A percentile compares a stretch with the other conserved stretches of the same genome.
These are phyloP conservation scores for Melaleuca quinquenervia DNA, from an alignment of 345 rosid species.

Conservation along the genomic window DNA sequence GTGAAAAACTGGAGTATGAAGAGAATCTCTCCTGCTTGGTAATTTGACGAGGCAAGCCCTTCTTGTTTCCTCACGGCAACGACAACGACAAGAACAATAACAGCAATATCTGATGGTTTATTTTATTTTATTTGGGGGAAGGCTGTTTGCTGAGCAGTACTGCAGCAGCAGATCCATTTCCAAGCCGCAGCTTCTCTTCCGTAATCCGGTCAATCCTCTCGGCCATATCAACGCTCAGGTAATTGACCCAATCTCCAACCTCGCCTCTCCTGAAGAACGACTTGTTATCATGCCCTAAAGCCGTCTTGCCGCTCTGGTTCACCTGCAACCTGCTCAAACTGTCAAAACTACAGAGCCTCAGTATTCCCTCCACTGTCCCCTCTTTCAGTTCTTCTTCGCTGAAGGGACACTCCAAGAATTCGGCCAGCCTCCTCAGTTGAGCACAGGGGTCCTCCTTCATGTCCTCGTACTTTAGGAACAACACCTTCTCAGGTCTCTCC, in stretches of 20 bases:
- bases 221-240: constrained; percentile 22
- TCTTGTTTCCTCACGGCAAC: too few species aligned
- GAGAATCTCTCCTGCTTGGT: too few species aligned
- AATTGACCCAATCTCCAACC: constrained; percentile 30
- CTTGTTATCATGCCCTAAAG: neutral
- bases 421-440: constrained; percentile 1
- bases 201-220: constrained; percentile 8
- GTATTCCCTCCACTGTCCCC: neutral
- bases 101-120: too few species aligned
- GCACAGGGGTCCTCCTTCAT: neutral
- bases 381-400: neutral
- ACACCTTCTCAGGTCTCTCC: constrained; percentile 1
- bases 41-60: too few species aligned
- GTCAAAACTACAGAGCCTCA: constrained; percentile 2
- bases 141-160: too few species aligned
- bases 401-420: neutral
- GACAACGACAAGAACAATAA: too few species aligned
- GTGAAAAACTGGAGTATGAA: too few species aligned
- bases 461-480: constrained; percentile 5
- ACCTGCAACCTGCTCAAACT: neutral
- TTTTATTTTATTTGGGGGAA: too few species aligned
- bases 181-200: constrained; percentile 10
- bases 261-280: constrained; percentile 15
- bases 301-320: neutral
- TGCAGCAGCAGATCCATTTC: too few species aligned